phyloP scores from a whole-genome alignment of 139 green algal genomes.

The Diplosphaera chodatii region DNA sequence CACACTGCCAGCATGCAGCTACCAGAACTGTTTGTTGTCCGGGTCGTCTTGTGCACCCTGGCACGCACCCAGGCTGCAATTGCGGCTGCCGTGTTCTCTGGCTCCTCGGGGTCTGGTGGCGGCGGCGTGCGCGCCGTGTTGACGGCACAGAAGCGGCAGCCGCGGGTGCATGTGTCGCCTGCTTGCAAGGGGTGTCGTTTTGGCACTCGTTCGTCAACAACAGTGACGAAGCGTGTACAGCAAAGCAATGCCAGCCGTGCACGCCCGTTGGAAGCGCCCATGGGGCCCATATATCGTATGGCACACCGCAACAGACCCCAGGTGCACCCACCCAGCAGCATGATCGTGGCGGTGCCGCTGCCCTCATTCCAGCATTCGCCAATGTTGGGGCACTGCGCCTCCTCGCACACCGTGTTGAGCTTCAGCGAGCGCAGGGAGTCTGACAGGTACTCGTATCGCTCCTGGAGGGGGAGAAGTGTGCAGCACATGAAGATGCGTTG shows the following conservation, averaged over 20 bases:
- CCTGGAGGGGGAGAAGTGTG: slow-evolving; percentile 1
- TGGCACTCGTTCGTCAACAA: too few species aligned
- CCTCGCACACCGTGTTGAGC: slow-evolving; percentile 86
- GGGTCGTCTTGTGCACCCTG: too few species aligned
- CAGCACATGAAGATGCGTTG: neutral
- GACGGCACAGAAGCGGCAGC: slow-evolving; percentile 87
- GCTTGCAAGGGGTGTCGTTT: slow-evolving; percentile 18
- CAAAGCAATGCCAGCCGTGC: too few species aligned
- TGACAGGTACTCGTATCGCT: slow-evolving; percentile 76
- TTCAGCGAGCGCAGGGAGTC: slow-evolving; percentile 65
- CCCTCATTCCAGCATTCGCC: slow-evolving; percentile 85
- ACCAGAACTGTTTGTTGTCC: too few species aligned
- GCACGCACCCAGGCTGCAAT: neutral
- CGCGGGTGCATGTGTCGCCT: slow-evolving; percentile 76
- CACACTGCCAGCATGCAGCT: too few species aligned
- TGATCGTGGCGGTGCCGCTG: slow-evolving; percentile 74
- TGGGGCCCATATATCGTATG: too few species aligned
- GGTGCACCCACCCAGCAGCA: slow-evolving; percentile 59
- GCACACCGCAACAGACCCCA: neutral
- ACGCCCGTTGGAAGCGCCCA: too few species aligned
- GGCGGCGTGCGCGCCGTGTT: slow-evolving; percentile 64
- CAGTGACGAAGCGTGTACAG: too few species aligned
- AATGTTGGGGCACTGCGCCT: slow-evolving; percentile 90
- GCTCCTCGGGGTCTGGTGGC: slow-evolving; percentile 65
- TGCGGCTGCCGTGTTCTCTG: slow-evolving; percentile 57